Percentiles rank a stretch among this genome's conserved stretches.
Evolutionary conservation across 768 basidiomycete genomes (phyloP).

Genomic region (Tephrocybe sp.): DNA sequence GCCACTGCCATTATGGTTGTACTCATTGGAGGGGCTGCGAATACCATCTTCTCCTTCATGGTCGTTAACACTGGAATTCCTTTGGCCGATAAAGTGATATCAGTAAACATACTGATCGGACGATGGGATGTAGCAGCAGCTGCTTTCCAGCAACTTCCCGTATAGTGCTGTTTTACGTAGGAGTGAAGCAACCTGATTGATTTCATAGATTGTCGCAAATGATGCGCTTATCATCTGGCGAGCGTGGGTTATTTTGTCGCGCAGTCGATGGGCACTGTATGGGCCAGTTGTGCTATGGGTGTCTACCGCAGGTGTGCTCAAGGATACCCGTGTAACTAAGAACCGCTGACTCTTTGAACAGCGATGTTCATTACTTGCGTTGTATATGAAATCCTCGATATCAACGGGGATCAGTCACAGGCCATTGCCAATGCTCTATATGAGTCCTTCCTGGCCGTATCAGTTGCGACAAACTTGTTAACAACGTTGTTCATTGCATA

Average conservation of each 20-base stretch:
- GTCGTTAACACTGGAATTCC: too few species aligned
- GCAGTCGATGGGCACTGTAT: neutral
- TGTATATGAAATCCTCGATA: neutral
- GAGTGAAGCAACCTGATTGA: too few species aligned
- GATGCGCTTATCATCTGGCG: neutral
- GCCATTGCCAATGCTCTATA: neutral
- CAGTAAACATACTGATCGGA: too few species aligned
- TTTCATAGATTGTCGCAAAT: too few species aligned
- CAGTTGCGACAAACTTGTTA: neutral
- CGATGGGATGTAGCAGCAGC: too few species aligned
- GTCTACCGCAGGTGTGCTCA: neutral
- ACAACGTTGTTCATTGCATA: neutral
- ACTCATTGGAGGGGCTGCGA: too few species aligned
- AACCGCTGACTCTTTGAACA: neutral
- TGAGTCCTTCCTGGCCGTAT: neutral
- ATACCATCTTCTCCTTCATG: too few species aligned
- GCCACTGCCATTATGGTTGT: too few species aligned
- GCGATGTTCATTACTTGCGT: neutral
- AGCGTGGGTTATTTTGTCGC: neutral
- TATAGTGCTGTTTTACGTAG: too few species aligned
- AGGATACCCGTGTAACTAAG: neutral
- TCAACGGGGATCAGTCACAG: neutral
- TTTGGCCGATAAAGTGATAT: too few species aligned
- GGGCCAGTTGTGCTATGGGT: neutral
- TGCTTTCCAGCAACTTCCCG: too few species aligned